These are phyloP conservation scores for Mortierella polycephala DNA, from an alignment of 371 early-diverging fungal species.

Conservation along the genomic window DNA sequence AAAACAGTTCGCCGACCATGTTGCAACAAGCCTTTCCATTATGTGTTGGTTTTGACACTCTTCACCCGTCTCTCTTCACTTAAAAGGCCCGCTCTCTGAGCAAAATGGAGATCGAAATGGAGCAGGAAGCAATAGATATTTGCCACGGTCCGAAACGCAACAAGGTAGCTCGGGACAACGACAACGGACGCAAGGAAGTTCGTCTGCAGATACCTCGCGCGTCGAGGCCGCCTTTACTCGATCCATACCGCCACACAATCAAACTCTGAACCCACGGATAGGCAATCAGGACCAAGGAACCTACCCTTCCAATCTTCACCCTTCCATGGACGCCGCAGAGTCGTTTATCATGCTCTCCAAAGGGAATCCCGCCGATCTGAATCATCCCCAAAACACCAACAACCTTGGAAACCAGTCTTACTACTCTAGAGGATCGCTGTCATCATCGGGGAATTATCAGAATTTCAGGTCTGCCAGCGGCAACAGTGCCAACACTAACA, in stretches of 20 bases:
- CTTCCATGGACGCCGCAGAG: conserved; percentile 58
- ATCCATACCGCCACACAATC: conserved; percentile 24
- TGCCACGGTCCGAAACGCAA: background rate
- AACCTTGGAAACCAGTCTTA: conserved; percentile 13
- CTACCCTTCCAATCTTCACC: conserved; percentile 10
- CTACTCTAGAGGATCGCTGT: conserved; percentile 22
- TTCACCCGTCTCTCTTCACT: background rate
- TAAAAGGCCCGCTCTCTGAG: conserved; percentile 32
- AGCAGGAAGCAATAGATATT: conserved; percentile 18
- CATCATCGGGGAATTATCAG: conserved; percentile 9
- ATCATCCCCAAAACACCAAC: conserved; percentile 6
- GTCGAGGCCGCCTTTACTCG: conserved; percentile 43
- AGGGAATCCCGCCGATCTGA: conserved; percentile 19
- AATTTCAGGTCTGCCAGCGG: background rate
- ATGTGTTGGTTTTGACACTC: background rate
- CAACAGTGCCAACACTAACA: conserved; percentile 2
- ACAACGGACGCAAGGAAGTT: conserved; percentile 12
- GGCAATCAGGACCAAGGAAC: conserved; percentile 14
- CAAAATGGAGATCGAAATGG: conserved; percentile 19
- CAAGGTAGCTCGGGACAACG: conserved; percentile 3
- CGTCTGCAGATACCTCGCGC: conserved; percentile 15
- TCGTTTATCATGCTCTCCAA: conserved; percentile 67
- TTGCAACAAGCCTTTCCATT: background rate
- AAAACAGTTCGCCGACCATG: background rate
- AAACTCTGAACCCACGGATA: conserved; percentile 6